Evolutionary conservation across 2,329 filamentous ascomycete genomes (phyloP).

Genomic region (Pezicula neosporulosa): DNA sequence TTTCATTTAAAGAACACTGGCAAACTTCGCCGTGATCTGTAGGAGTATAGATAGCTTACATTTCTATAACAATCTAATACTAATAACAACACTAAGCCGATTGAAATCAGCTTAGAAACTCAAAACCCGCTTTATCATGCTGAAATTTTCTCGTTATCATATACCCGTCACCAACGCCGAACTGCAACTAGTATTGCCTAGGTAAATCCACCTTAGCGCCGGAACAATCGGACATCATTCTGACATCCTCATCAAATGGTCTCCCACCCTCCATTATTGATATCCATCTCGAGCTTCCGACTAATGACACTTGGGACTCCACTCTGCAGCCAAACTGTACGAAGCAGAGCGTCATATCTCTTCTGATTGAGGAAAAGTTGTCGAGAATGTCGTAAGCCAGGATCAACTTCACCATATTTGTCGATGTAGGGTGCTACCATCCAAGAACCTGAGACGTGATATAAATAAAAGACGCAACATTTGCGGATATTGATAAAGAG

Average conservation of each 20-base stretch:
- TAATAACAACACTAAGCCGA: no score
- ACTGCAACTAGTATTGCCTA: no score
- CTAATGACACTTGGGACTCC: conserved; percentile 86
- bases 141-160: no score
- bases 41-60: no score
- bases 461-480: conserved; percentile 86
- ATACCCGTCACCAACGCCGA: no score
- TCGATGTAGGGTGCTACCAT: conserved; percentile 90
- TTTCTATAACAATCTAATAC: no score
- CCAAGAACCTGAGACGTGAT: conserved; percentile 78
- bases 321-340: conserved; percentile 83
- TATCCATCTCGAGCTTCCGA: conserved; percentile 86
- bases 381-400: conserved; percentile 81
- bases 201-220: no score
- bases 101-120: no score
- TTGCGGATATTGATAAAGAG: conserved; percentile 96
- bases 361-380: conserved; percentile 93
- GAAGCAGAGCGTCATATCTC: conserved; percentile 83
- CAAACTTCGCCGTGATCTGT: no score
- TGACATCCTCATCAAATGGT: conserved; percentile 44
- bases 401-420: conserved; percentile 91
- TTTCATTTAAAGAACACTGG: no score
- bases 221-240: no score
- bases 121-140: no score
- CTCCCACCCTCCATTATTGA: conserved; percentile 98